A percentile compares a stretch with the other conserved stretches of the same genome.
Evolutionary conservation across 2,329 filamentous ascomycete genomes (phyloP).

Genomic region (Sporothrix humicola): DNA sequence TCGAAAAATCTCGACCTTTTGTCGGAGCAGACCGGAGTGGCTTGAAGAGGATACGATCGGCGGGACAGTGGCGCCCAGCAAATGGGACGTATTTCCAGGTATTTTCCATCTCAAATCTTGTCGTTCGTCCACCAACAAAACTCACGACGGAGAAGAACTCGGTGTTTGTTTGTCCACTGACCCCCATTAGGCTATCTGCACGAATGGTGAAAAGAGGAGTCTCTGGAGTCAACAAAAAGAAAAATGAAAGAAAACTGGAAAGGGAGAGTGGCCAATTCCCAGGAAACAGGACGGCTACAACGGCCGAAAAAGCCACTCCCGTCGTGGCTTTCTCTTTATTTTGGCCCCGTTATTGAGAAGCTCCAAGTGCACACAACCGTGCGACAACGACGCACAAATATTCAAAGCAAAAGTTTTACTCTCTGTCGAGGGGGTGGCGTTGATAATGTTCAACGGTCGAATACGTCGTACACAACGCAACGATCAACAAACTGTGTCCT

Average conservation of each 20-base stretch:
- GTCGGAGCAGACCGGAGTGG: slow-evolving; percentile 5
- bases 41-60: slow-evolving; percentile 19
- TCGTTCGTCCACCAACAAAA: too few species aligned
- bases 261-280: too few species aligned
- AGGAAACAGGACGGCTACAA: not conserved
- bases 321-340: not conserved
- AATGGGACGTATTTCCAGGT: slow-evolving; percentile 12
- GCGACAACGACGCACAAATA: too few species aligned
- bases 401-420: too few species aligned
- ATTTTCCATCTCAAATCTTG: not conserved
- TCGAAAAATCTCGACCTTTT: not conserved
- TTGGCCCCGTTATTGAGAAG: not conserved
- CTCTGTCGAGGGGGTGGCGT: not conserved
- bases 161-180: too few species aligned
- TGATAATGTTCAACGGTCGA: not conserved
- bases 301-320: not conserved
- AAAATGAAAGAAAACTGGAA: not conserved
- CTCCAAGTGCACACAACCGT: not conserved
- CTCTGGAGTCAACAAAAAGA: not conserved
- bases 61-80: not conserved
- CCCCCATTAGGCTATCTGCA: not conserved
- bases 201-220: slow-evolving; percentile 6
- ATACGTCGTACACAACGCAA: not conserved
- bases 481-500: not conserved
- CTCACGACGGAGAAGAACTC: not conserved